A percentile compares a stretch with the other conserved stretches of the same genome.
Evolutionary conservation across 179 eudicot genomes (phyloP).

Genomic region (Pouteria campechiana): DNA sequence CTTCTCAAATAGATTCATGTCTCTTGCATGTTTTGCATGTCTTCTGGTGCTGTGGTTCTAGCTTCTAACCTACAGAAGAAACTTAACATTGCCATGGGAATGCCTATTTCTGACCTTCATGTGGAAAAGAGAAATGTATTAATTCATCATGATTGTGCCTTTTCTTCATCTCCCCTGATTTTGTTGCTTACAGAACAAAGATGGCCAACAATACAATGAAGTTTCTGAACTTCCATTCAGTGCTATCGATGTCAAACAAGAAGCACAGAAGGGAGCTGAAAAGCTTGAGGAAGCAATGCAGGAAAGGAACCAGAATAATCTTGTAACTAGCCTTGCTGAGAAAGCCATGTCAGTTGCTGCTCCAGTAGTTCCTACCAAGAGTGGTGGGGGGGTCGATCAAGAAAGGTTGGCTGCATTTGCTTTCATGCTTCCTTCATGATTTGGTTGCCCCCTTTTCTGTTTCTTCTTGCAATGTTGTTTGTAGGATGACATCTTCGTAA

Average conservation of each 20-base stretch:
- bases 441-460: not conserved
- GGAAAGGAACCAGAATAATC: slow-evolving; percentile 29
- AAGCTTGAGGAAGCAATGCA: slow-evolving; percentile 22
- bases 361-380: slow-evolving; percentile 87
- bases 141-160: not conserved
- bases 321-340: slow-evolving; percentile 82
- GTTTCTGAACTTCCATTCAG: slow-evolving; percentile 20
- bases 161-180: not conserved
- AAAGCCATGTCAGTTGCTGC: slow-evolving; percentile 97
- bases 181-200: slow-evolving; percentile 10
- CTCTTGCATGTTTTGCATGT: no score
- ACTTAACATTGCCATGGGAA: no score
- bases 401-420: slow-evolving; percentile 45
- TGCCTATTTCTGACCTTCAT: no score
- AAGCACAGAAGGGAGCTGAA: slow-evolving; percentile 17
- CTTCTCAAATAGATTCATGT: no score
- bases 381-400: slow-evolving; percentile 83
- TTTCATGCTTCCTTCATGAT: not conserved
- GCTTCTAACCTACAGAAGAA: no score
- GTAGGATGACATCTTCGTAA: not conserved
- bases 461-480: not conserved
- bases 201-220: slow-evolving; percentile 17
- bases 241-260: slow-evolving; percentile 15
- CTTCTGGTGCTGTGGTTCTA: no score
- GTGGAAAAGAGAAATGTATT: no score